Evolutionary conservation across 805 yeast species (phyloP).

Genomic region (Candida koratica): DNA sequence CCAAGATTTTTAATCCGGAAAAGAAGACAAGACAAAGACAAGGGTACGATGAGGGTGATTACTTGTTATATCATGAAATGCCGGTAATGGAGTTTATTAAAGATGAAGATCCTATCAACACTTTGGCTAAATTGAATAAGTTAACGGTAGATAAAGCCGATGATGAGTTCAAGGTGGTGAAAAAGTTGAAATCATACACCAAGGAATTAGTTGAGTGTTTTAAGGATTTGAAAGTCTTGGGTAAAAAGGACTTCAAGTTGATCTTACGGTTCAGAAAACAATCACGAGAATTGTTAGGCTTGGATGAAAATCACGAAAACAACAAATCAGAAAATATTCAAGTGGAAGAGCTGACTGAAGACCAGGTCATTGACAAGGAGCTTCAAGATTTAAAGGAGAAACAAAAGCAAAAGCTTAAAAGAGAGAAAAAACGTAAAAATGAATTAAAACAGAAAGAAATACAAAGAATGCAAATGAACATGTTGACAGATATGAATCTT

Average conservation of each 20-base stretch:
- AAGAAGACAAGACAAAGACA: conserved; percentile 84
- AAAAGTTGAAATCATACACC: conserved; percentile 72
- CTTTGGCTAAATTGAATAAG: conserved; percentile 69
- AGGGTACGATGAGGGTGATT: conserved; percentile 96
- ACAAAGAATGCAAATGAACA: conserved; percentile 89
- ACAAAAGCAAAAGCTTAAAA: conserved; percentile 62
- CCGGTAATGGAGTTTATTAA: conserved; percentile 78
- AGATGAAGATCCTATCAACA: conserved; percentile 76
- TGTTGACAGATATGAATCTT: conserved; percentile 87
- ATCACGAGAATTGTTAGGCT: conserved; percentile 72
- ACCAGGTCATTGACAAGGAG: conserved; percentile 84
- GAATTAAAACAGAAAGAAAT: conserved; percentile 85
- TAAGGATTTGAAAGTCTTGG: conserved; percentile 89
- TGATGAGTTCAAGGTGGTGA: conserved; percentile 68
- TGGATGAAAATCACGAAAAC: conserved; percentile 56
- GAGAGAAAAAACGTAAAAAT: conserved; percentile 79
- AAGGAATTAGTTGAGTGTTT: conserved; percentile 77
- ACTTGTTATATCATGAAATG: conserved; percentile 62
- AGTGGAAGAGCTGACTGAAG: conserved; percentile 75
- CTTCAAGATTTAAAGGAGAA: conserved; percentile 67
- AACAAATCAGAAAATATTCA: conserved; percentile 49
- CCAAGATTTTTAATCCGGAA: conserved; percentile 93
- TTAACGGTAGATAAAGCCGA: conserved; percentile 53
- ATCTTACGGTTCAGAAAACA: conserved; percentile 85
- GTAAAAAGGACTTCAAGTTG: conserved; percentile 86